These are phyloP conservation scores for Stachybotrys chlorohalonatus DNA, from an alignment of 2,329 filamentous ascomycete genomes.

Conservation along the genomic window DNA sequence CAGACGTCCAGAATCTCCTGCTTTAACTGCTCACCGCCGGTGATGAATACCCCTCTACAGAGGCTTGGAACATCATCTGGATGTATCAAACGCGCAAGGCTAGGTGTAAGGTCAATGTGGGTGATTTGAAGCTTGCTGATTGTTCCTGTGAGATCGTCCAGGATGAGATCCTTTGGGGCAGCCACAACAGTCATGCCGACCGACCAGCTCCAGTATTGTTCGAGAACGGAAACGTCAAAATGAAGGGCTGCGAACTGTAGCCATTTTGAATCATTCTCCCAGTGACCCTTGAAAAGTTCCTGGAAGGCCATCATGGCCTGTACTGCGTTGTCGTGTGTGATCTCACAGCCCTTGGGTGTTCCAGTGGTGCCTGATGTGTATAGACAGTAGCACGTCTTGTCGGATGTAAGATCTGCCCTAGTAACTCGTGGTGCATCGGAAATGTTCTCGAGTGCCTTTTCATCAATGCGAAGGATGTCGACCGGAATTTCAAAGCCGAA, in stretches of 20 bases:
- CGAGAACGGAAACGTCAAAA: constrained; percentile 87
- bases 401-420: constrained; percentile 15
- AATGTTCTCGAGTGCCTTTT: constrained; percentile 16
- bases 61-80: constrained; percentile 75
- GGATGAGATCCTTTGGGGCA: constrained; percentile 73
- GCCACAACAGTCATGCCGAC: constrained; percentile 79
- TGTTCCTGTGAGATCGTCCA: constrained; percentile 69
- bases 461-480: constrained; percentile 22
- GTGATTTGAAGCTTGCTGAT: constrained; percentile 70
- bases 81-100: constrained; percentile 67
- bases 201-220: constrained; percentile 95
- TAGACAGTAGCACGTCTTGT: constrained; percentile 68
- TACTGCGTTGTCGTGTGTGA: constrained; percentile 81
- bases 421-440: constrained; percentile 7
- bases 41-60: constrained; percentile 82
- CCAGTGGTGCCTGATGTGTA: constrained; percentile 87
- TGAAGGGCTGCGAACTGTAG: constrained; percentile 91
- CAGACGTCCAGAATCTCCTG: constrained; percentile 83
- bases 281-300: constrained; percentile 65
- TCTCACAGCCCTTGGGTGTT: constrained; percentile 77
- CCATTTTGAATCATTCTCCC: constrained; percentile 67
- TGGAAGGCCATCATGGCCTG: constrained; percentile 87
- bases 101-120: constrained; percentile 87
- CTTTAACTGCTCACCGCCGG: constrained; percentile 78
- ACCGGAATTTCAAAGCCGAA: constrained; percentile 24